phyloP scores from a whole-genome alignment of 78 protist species.

The Speleostelium caveatum region DNA sequence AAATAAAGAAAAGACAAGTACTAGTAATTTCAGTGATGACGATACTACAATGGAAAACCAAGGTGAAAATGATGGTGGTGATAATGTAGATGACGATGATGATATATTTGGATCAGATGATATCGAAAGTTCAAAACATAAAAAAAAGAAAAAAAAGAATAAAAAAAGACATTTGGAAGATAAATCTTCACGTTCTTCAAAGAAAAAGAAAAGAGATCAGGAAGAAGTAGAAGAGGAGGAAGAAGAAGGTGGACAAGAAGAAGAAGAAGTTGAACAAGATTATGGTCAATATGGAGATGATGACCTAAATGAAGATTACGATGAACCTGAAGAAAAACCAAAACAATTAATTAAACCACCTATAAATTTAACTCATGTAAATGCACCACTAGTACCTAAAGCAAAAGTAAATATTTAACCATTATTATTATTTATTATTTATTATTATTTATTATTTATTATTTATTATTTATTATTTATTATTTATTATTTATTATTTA shows the following conservation, averaged over 20 bases:
- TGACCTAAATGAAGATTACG: slow-evolving; percentile 23
- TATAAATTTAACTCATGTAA: slow-evolving; percentile 27
- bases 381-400: not conserved
- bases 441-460: too few relatives aligned
- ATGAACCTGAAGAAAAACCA: slow-evolving; percentile 31
- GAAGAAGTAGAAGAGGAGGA: not conserved
- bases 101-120: slow-evolving; percentile 26
- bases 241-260: not conserved
- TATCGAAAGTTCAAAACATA: too few relatives aligned
- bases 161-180: slow-evolving; percentile 2
- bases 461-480: too few relatives aligned
- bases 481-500: too few relatives aligned
- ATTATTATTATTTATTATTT: too few relatives aligned
- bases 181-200: not conserved
- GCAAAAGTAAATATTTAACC: too few relatives aligned
- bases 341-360: slow-evolving; percentile 46
- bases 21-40: too few relatives aligned
- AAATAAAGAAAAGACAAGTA: too few relatives aligned
- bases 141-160: not conserved
- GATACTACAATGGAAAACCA: too few relatives aligned
- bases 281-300: not conserved
- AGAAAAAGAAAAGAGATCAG: not conserved
- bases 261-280: not conserved
- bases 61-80: not conserved
- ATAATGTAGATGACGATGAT: not conserved